Conservation (phyloP, 225 moss, liverwort and hornwort genomes). For the Physcomitrellopsis africana region DNA sequence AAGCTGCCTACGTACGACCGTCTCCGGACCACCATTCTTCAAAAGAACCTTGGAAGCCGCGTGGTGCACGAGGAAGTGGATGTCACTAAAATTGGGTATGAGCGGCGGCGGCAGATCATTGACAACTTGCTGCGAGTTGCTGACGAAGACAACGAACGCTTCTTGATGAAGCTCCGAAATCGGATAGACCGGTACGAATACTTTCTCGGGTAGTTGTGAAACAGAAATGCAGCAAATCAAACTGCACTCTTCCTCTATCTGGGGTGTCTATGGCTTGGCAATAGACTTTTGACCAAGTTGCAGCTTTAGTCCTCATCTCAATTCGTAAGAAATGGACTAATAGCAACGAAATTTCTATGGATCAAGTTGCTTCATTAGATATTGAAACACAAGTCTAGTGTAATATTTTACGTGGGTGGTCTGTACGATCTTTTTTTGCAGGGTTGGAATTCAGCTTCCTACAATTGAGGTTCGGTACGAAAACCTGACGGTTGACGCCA, state of each 20-base stretch:
- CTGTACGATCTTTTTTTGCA: not conserved
- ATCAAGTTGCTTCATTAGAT: too few species aligned
- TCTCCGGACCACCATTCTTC: constrained; percentile 65
- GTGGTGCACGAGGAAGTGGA: constrained; percentile 73
- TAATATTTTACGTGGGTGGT: not conserved
- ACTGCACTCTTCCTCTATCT: too few species aligned
- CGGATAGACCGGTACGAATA: constrained; percentile 66
- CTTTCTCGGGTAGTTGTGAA: too few species aligned
- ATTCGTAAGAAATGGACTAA: too few species aligned
- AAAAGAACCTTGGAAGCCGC: constrained; percentile 66
- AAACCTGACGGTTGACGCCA: constrained; percentile 66
- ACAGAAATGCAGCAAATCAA: too few species aligned
- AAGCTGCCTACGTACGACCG: constrained; percentile 47
- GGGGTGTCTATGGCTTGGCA: too few species aligned
- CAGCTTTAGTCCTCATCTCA: too few species aligned
- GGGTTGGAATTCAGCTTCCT: constrained; percentile 70
- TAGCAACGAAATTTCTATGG: too few species aligned
- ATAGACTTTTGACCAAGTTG: too few species aligned
- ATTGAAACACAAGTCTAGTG: too few species aligned
- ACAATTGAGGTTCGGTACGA: constrained; percentile 77
- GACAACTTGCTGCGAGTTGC: constrained; percentile 61
- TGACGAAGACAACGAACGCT: constrained; percentile 67
- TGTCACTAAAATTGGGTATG: constrained; percentile 66
- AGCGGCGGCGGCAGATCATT: constrained; percentile 61
- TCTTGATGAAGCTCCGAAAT: constrained; percentile 69